Base-by-base conservation (phyloP, 192 early-diverging fungal species). In the Coemansia sp. region DNA sequence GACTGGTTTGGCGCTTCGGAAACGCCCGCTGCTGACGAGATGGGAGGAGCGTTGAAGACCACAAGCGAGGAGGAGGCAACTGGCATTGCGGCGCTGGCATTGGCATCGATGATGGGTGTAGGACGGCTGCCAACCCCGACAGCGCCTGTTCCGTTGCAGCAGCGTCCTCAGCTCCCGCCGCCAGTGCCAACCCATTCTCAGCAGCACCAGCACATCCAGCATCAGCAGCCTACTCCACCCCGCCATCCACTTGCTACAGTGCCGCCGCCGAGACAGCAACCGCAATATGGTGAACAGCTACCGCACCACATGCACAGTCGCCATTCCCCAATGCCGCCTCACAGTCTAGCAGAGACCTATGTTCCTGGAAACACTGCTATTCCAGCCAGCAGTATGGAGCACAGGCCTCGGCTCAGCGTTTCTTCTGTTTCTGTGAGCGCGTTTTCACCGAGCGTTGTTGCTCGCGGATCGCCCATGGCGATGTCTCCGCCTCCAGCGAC, bases 21-120 rank as follows among this genome's bases (percentile, higher is more conserved):
- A n/a, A 22, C 32, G 4, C 32, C 32, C 2, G 32, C 4, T 32
- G 32, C 32, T 32, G 4, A 32, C 32, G 32, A 32, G 32, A 32
- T 32, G 32, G 12, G 22, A 56, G 32, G 19, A 68, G 42, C 8
- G 32, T 32, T 4, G 32, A 32, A 32, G 32, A 32, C 32, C 4
- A 32, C 32, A 1, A 44, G 41, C 7, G 79, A 82, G 55, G 75
- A 77, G 0, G 79, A 76, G 9, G 75, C 74, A 9, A 82, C 79
- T 5, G 79, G 79, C 1, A 76, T 82, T 19, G 79, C 79, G 1
- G 79, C 79, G 5, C 16, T 82, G 68, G 79, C 79, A 20, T 53
- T 82, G 61, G 79, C 79, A 38, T 72, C 79, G 13, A 82, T 82
- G 79, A 76, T 81, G 78, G 78, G 68, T 5, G 65, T 40, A 2